Conservation (phyloP, 495 filamentous ascomycete genomes). For the Lophium mytilinum region DNA sequence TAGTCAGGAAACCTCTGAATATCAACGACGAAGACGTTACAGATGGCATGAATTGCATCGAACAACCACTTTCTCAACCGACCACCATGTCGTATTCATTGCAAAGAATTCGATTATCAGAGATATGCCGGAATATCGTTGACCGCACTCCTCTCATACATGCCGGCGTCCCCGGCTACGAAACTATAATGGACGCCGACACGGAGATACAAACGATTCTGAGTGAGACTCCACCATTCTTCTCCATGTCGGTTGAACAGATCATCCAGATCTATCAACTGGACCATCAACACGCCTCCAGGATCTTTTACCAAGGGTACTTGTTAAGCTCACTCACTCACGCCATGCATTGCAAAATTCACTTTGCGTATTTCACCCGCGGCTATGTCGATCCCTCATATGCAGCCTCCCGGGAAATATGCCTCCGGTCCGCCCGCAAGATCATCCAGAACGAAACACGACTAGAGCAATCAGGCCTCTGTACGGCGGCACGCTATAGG, state of each 20-base stretch:
- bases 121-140: slow-evolving; percentile 38
- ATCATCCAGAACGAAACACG: slow-evolving; percentile 30
- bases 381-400: slow-evolving; percentile 26
- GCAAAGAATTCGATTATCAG: slow-evolving; percentile 39
- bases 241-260: slow-evolving; percentile 3
- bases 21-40: slow-evolving; percentile 39
- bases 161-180: slow-evolving; percentile 10
- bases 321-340: slow-evolving; percentile 33
- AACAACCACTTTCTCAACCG: slow-evolving; percentile 32
- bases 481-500: slow-evolving; percentile 8
- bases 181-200: slow-evolving; percentile 31
- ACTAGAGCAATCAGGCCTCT: slow-evolving; percentile 10
- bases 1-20: slow-evolving; percentile 39
- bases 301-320: slow-evolving; percentile 33
- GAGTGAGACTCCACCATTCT: slow-evolving; percentile 20
- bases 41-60: slow-evolving; percentile 28
- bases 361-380: slow-evolving; percentile 34
- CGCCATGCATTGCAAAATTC: slow-evolving; percentile 37
- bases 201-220: slow-evolving; percentile 28
- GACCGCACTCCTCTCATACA: slow-evolving; percentile 33
- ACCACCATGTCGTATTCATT: slow-evolving; percentile 43
- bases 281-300: slow-evolving; percentile 1
- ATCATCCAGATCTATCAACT: slow-evolving; percentile 5
- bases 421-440: slow-evolving; percentile 33
- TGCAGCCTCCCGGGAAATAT: slow-evolving; percentile 31